Evolutionary conservation across 371 early-diverging fungal species (phyloP).

Genomic region (Racocetra persica): DNA sequence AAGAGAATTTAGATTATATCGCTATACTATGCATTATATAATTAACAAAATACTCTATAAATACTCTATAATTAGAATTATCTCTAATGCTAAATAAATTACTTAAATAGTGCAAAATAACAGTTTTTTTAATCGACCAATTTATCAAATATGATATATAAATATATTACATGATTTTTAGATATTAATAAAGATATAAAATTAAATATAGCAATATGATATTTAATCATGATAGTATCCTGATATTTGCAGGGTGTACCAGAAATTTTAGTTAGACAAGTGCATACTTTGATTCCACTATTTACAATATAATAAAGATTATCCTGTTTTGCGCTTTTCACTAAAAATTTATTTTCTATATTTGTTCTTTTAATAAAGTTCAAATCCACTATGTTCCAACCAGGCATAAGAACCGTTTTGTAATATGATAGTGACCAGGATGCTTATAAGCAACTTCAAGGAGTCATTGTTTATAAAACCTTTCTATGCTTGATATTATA

Average conservation of each 20-base stretch:
- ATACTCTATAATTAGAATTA: too few relatives aligned
- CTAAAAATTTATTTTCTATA: neutral
- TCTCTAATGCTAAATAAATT: too few relatives aligned
- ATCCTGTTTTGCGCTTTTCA: neutral
- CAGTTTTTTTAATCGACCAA: too few relatives aligned
- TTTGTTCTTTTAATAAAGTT: neutral
- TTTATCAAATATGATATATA: constrained; percentile 25
- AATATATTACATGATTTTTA: constrained; percentile 2
- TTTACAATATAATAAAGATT: neutral
- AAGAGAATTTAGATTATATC: too few relatives aligned
- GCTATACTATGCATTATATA: too few relatives aligned
- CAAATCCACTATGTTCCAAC: neutral
- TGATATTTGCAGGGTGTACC: constrained; percentile 21
- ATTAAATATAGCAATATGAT: constrained; percentile 8
- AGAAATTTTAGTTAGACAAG: constrained; percentile 10
- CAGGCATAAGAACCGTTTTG: neutral
- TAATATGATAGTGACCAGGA: neutral
- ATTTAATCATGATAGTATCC: neutral
- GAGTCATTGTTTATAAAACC: neutral
- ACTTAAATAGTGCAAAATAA: too few relatives aligned
- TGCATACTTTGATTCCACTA: neutral
- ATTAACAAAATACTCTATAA: too few relatives aligned
- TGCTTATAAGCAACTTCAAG: constrained; percentile 11
- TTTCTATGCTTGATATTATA: neutral
- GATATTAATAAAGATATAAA: constrained; percentile 10